Evolutionary conservation across 139 green algal genomes (phyloP), one percentile per base, ranked within the genome.

Genomic region (Trebouxia sp.): DNA sequence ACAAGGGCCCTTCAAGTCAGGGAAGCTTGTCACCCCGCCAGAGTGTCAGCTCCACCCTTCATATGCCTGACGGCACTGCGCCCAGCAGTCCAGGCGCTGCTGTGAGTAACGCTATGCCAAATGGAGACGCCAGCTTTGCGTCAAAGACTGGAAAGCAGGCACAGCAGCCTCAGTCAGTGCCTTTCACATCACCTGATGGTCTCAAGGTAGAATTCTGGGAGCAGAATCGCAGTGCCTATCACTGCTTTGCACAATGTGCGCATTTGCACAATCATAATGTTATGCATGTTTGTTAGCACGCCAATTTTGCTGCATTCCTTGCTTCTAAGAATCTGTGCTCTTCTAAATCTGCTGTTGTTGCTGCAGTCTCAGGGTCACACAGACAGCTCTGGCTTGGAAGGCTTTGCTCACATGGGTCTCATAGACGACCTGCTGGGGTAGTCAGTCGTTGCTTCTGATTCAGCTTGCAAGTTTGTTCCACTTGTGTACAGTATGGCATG

Each of bases 401-500:
- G 94, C 83, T 96, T 96, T 87, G 90, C 91, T 0, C 92, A 96
- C 82, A 93, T 96, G 87, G 88, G 88, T 10, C 85, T 96, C 24
- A 96, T 96, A 58, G 90, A 86, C 5, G 92, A 96, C 76, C 80
- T 96, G 56, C 86, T 96, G 26, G 83, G 93, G 26, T 72, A 41
- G n/a, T 17, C n/a, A n/a, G n/a, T n/a, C n/a, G n/a, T n/a, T n/a
- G n/a, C n/a, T n/a, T n/a, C n/a, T n/a, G n/a, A n/a, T n/a, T n/a
- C n/a, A n/a, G n/a, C n/a, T n/a, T n/a, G n/a, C n/a, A n/a, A n/a
- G n/a, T n/a, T n/a, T n/a, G n/a, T n/a, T n/a, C n/a, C n/a, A n/a
- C n/a, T n/a, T n/a, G n/a, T n/a, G n/a, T n/a, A 35, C 22, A 30
- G 17, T 30, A 35, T 35, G 51, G n/a, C n/a, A n/a, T n/a, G n/a